Conservation (phyloP, 2,329 filamentous ascomycete species). For the Fusarium siculi region DNA sequence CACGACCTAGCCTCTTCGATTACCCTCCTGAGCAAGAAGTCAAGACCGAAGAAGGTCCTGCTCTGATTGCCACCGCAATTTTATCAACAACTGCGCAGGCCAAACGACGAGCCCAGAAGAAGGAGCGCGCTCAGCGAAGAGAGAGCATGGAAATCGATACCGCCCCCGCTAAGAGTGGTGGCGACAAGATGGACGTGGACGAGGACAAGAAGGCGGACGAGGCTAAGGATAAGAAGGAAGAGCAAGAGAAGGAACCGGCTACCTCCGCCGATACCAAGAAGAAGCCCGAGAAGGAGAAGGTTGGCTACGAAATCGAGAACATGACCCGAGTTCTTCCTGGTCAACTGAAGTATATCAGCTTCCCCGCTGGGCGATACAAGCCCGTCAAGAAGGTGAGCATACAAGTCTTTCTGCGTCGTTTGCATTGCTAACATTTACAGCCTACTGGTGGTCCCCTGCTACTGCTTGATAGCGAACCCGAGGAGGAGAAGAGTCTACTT, state of each 20-base stretch:
- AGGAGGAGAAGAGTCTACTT: conserved; percentile 81
- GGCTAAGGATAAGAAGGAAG: conserved; percentile 70
- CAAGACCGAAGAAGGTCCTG: conserved; percentile 92
- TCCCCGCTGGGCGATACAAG: conserved; percentile 89
- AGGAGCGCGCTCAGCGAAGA: conserved; percentile 86
- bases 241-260: conserved; percentile 68
- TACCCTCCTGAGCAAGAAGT: conserved; percentile 97
- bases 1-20: conserved; percentile 94
- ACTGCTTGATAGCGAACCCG: conserved; percentile 84
- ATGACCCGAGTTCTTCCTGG: conserved; percentile 93
- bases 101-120: conserved; percentile 92
- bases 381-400: conserved; percentile 82
- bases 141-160: conserved; percentile 97
- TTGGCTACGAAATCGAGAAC: conserved; percentile 95
- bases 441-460: conserved; percentile 93
- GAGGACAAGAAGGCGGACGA: conserved; percentile 67
- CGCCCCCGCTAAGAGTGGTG: conserved; percentile 67
- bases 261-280: conserved; percentile 75
- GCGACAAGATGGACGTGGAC: conserved; percentile 91
- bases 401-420: not conserved
- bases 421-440: conserved; percentile 57
- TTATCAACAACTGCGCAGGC: conserved; percentile 97
- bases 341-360: conserved; percentile 95
- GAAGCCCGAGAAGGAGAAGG: conserved; percentile 94
- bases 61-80: conserved; percentile 94